phyloP scores from a whole-genome alignment of 345 rosid genomes.

The Rhodomyrtus tomentosa region DNA sequence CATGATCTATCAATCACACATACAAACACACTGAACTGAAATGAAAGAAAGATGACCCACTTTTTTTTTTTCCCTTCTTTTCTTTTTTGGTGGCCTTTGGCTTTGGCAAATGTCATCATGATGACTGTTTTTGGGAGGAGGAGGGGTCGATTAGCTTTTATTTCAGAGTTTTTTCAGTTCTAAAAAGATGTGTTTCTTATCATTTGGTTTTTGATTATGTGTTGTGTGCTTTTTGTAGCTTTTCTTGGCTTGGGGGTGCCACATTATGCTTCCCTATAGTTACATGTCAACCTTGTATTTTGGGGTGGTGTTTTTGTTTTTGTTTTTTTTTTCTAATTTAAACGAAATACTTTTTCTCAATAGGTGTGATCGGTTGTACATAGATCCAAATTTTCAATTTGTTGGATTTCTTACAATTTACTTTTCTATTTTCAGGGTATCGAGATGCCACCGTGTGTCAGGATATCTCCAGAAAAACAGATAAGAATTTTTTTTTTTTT shows the following conservation, averaged over 20 bases:
- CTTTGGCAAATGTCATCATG: background rate
- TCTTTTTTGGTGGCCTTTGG: too few relatives aligned
- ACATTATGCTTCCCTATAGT: background rate
- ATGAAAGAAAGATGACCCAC: background rate
- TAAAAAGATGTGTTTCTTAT: background rate
- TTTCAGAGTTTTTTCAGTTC: background rate
- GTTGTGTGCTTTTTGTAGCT: background rate
- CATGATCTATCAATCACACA: background rate
- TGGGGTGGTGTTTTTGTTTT: fast-evolving
- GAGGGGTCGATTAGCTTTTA: background rate
- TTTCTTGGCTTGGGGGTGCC: background rate
- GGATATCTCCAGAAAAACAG: background rate
- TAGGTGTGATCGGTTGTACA: too few relatives aligned
- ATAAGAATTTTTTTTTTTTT: too few relatives aligned
- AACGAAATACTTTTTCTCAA: too few relatives aligned
- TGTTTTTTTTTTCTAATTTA: background rate
- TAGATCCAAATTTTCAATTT: too few relatives aligned
- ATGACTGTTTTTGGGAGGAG: background rate
- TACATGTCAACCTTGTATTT: background rate
- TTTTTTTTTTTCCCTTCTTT: too few relatives aligned
- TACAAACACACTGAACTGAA: background rate
- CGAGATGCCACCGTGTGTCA: background rate
- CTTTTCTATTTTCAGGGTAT: background rate
- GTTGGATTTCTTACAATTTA: background rate
- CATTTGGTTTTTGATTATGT: background rate